A percentile compares a stretch with the other conserved stretches of the same genome.
phyloP scores from a whole-genome alignment of 2,329 filamentous ascomycete genomes.

The Colletotrichum orbiculare region DNA sequence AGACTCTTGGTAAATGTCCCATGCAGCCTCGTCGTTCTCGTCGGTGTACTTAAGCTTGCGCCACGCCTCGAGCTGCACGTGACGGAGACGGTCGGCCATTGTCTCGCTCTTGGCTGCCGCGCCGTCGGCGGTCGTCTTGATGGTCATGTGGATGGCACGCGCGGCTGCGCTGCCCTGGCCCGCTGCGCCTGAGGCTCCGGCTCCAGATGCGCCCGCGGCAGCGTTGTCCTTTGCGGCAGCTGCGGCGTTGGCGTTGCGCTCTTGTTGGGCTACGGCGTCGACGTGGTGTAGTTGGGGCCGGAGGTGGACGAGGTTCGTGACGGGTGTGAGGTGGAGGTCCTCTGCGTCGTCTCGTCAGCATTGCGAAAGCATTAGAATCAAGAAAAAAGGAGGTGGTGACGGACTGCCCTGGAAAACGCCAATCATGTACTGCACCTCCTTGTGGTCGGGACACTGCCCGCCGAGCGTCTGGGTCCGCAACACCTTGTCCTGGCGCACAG shows the following conservation, averaged over 20 bases:
- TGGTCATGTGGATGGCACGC: slow-evolving; percentile 85
- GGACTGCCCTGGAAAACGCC: slow-evolving; percentile 87
- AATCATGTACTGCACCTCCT: slow-evolving; percentile 87
- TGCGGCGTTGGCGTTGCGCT: slow-evolving; percentile 59
- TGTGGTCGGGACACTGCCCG: slow-evolving; percentile 78
- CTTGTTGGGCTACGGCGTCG: slow-evolving; percentile 83
- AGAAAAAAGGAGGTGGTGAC: slow-evolving; percentile 43
- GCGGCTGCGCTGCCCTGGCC: slow-evolving; percentile 61
- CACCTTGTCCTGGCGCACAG: slow-evolving; percentile 76
- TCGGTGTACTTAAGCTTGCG: slow-evolving; percentile 82
- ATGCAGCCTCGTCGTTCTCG: slow-evolving; percentile 81
- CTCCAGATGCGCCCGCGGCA: slow-evolving; percentile 46
- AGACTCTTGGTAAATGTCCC: slow-evolving; percentile 79
- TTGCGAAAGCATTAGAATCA: slow-evolving; percentile 1
- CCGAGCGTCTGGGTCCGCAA: slow-evolving; percentile 86
- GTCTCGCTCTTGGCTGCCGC: slow-evolving; percentile 74
- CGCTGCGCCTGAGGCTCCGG: slow-evolving; percentile 47
- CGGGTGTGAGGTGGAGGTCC: slow-evolving; percentile 86
- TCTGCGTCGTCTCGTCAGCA: slow-evolving; percentile 58
- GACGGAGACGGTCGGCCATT: slow-evolving; percentile 79
- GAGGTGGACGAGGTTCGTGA: slow-evolving; percentile 86
- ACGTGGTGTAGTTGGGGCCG: slow-evolving; percentile 93
- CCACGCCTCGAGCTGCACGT: slow-evolving; percentile 87
- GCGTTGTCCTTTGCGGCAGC: slow-evolving; percentile 50
- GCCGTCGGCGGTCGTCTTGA: slow-evolving; percentile 79